phyloP scores from a whole-genome alignment of 1,139 yeast genomes.

The Yamadazyma mexicana region DNA sequence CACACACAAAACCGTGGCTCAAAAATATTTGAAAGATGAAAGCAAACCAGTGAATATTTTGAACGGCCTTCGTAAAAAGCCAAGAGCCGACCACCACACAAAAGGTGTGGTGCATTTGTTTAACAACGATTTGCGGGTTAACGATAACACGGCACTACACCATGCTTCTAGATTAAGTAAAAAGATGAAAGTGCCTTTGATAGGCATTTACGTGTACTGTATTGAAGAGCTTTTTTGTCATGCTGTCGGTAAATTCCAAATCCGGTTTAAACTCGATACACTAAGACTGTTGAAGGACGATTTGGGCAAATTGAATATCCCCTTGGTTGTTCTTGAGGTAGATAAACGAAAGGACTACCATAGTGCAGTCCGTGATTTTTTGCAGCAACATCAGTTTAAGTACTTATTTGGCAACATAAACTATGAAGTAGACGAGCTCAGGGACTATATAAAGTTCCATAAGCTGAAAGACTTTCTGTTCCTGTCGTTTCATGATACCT shows the following conservation, averaged over 20 bases:
- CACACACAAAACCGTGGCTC: slow-evolving; percentile 13
- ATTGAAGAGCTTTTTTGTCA: slow-evolving; percentile 42
- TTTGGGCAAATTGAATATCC: slow-evolving; percentile 35
- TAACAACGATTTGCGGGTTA: slow-evolving; percentile 39
- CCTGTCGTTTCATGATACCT: slow-evolving; percentile 44
- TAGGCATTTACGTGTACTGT: slow-evolving; percentile 41
- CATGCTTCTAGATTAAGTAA: slow-evolving; percentile 31
- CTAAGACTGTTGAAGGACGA: slow-evolving; percentile 28
- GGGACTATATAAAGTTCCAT: slow-evolving; percentile 29
- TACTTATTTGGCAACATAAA: slow-evolving; percentile 43
- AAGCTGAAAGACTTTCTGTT: slow-evolving; percentile 16
- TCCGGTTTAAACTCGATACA: slow-evolving; percentile 35
- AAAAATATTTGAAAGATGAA: slow-evolving; percentile 23
- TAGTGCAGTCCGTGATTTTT: slow-evolving; percentile 22
- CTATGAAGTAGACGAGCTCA: slow-evolving; percentile 54
- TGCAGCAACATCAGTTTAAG: slow-evolving; percentile 24
- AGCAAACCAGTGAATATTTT: slow-evolving; percentile 23
- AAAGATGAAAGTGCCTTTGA: slow-evolving; percentile 24
- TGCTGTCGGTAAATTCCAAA: slow-evolving; percentile 41
- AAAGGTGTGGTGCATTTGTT: slow-evolving; percentile 43
- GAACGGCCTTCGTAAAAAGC: slow-evolving; percentile 6
- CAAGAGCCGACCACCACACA: neutral
- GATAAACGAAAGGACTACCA: slow-evolving; percentile 24
- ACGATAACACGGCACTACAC: slow-evolving; percentile 41
- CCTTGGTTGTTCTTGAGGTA: slow-evolving; percentile 35